phyloP scores from a whole-genome alignment of 768 basidiomycete genomes.

The Trametes cingulata region DNA sequence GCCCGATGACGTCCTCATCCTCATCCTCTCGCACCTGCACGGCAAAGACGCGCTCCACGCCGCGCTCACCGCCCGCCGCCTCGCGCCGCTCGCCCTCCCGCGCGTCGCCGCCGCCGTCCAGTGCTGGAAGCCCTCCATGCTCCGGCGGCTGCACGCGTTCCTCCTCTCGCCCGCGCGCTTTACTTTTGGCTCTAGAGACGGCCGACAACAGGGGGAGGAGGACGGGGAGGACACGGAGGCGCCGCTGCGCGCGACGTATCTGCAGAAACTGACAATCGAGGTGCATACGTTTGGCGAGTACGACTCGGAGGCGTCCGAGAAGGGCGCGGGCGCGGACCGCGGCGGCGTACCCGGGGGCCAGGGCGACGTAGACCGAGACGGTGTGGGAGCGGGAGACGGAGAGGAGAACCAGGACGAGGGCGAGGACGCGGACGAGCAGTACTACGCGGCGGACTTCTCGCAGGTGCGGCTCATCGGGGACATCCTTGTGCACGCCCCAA shows the following conservation, averaged over 20 bases:
- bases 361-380: too few relatives aligned
- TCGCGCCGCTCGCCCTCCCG: background rate
- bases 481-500: background rate
- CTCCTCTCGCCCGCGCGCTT: background rate
- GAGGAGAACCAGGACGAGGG: background rate
- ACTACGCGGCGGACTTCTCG: background rate
- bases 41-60: background rate
- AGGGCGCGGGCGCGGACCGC: background rate
- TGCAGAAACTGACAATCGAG: background rate
- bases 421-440: background rate
- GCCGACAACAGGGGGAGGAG: too few relatives aligned
- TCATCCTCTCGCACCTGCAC: background rate
- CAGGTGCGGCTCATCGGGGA: background rate
- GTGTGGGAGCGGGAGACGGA: background rate
- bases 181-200: too few relatives aligned
- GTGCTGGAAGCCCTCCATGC: background rate
- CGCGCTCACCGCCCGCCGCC: background rate
- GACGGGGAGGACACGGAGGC: too few relatives aligned
- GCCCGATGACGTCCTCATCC: constrained; percentile 6
- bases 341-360: too few relatives aligned
- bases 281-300: background rate
- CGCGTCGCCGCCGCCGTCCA: background rate
- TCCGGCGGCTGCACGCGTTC: background rate
- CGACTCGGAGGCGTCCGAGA: background rate
- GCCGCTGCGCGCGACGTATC: too few relatives aligned